Percentiles rank a stretch among this genome's conserved stretches.
These are phyloP conservation scores for Fusarium tricinctum DNA, from an alignment of 2,329 filamentous ascomycete genomes.

Conservation along the genomic window DNA sequence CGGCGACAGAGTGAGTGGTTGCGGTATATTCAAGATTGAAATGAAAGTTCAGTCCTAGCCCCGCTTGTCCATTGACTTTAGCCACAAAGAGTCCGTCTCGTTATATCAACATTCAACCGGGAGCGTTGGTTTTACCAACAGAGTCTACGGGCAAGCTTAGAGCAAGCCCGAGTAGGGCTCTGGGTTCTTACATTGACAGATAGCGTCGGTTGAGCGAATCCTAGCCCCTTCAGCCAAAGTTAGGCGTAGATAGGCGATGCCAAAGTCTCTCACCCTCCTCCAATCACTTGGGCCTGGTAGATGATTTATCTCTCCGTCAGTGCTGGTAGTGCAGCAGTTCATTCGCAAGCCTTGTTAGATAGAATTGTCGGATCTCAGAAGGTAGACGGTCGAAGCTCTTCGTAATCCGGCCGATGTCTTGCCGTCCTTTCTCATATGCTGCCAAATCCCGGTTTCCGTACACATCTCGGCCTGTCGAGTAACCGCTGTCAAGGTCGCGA, in stretches of 20 bases:
- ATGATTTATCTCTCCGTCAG: constrained; percentile 9
- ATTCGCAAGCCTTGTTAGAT: constrained; percentile 77
- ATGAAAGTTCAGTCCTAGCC: constrained; percentile 13
- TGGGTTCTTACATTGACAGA: background rate
- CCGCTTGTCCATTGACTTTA: constrained; percentile 12
- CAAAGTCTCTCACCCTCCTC: constrained; percentile 9
- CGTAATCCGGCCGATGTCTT: constrained; percentile 76
- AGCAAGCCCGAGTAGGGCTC: constrained; percentile 10
- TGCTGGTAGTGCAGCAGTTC: constrained; percentile 66
- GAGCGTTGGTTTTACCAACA: constrained; percentile 1
- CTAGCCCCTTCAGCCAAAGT: constrained; percentile 6
- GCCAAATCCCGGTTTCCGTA: constrained; percentile 90
- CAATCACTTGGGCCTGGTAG: background rate
- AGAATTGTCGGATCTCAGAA: constrained; percentile 77
- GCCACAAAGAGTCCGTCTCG: constrained; percentile 10
- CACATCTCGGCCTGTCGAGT: constrained; percentile 82
- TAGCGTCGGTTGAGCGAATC: constrained; percentile 6
- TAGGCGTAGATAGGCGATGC: background rate
- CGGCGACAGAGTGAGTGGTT: background rate
- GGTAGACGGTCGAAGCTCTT: constrained; percentile 76
- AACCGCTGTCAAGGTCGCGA: constrained; percentile 75
- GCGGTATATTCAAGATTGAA: constrained; percentile 5
- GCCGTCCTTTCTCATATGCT: constrained; percentile 84
- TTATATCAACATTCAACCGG: constrained; percentile 5
- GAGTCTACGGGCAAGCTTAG: background rate